Conservation (phyloP, 352 stramenopile species). For the Globisporangium emineosum region DNA sequence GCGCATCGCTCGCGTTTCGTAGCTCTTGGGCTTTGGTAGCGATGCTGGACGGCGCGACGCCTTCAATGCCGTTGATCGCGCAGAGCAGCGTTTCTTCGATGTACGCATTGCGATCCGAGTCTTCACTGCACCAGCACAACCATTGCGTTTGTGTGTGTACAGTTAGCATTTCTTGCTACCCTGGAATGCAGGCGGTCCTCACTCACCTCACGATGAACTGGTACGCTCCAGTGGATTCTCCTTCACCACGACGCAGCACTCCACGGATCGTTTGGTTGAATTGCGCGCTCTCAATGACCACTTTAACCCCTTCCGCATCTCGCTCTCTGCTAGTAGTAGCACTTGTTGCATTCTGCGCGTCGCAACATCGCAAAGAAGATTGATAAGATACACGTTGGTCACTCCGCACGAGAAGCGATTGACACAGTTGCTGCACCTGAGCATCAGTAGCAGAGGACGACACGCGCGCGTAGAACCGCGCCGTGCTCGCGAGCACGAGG, state of each 20-base stretch:
- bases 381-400: background rate
- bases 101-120: constrained; percentile 79
- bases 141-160: too few species aligned
- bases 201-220: constrained; percentile 34
- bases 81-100: constrained; percentile 90
- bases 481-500: constrained; percentile 89
- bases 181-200: too few species aligned
- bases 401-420: background rate
- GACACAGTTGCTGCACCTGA: background rate
- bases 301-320: constrained; percentile 4
- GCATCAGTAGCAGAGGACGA: constrained; percentile 25
- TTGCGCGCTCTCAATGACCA: constrained; percentile 88
- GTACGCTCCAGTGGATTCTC: constrained; percentile 11
- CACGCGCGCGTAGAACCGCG: constrained; percentile 89
- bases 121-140: constrained; percentile 28
- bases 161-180: too few species aligned
- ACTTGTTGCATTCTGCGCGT: too few species aligned
- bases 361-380: background rate
- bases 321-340: background rate
- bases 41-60: constrained; percentile 27
- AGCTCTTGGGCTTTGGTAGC: constrained; percentile 27
- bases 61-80: constrained; percentile 54
- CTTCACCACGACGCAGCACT: constrained; percentile 22
- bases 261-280: constrained; percentile 70
- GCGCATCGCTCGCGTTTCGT: constrained; percentile 2